Conservation (phyloP, 371 early-diverging fungal genomes). For the Apophysomyces trapeziformis region DNA sequence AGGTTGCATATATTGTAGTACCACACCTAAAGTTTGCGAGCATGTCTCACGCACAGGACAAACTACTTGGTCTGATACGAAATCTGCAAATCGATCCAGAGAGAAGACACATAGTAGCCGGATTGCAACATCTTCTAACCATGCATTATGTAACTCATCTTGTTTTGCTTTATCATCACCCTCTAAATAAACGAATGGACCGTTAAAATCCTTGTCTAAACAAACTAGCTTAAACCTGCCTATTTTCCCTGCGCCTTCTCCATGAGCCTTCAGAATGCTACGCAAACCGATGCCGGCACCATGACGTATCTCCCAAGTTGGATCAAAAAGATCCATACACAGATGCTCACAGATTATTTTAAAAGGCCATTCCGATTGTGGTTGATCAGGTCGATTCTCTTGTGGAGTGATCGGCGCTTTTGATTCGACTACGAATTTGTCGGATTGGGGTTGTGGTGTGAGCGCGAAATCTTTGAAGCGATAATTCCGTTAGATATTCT, state of each 20-base stretch:
- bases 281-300: constrained; percentile 96
- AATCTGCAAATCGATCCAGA: constrained; percentile 96
- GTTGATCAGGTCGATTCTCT: constrained; percentile 27
- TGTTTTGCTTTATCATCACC: constrained; percentile 65
- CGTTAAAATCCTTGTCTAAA: background rate
- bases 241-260: constrained; percentile 80
- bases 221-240: constrained; percentile 29
- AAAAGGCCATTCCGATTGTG: constrained; percentile 89
- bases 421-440: constrained; percentile 77
- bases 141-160: constrained; percentile 69
- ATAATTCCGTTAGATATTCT: background rate
- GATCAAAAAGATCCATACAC: constrained; percentile 89
- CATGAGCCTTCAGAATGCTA: constrained; percentile 86
- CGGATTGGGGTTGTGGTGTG: constrained; percentile 72
- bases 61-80: constrained; percentile 93
- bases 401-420: constrained; percentile 51
- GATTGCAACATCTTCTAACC: constrained; percentile 88
- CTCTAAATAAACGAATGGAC: constrained; percentile 21
- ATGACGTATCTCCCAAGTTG: constrained; percentile 95
- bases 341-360: constrained; percentile 89
- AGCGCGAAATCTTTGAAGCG: constrained; percentile 53
- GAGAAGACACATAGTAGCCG: constrained; percentile 92
- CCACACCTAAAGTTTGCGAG: constrained; percentile 90
- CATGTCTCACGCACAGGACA: constrained; percentile 97
- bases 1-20: constrained; percentile 72